phyloP scores from a whole-genome alignment of 371 early-diverging fungal genomes.

The Capillidium rhysosporum region DNA sequence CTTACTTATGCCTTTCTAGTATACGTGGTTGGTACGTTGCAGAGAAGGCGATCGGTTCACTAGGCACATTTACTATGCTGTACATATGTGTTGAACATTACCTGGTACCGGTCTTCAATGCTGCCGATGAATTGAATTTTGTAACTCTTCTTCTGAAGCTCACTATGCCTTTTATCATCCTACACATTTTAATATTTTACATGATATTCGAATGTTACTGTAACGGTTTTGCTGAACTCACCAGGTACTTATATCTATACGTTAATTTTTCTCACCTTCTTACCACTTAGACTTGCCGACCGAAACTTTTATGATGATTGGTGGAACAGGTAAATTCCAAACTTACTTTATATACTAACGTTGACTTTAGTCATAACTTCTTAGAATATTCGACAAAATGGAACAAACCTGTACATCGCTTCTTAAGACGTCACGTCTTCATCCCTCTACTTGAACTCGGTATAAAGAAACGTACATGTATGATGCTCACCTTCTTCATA shows the following conservation, averaged over 20 bases:
- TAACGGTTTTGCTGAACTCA: conserved; percentile 90
- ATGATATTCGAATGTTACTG: conserved; percentile 91
- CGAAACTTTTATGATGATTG: conserved; percentile 94
- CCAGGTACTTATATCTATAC: conserved; percentile 22
- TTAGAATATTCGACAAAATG: conserved; percentile 95
- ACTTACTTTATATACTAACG: too few species aligned
- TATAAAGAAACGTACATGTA: conserved; percentile 49
- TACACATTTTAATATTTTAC: conserved; percentile 78
- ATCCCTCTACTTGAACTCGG: conserved; percentile 52
- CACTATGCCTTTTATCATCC: conserved; percentile 70
- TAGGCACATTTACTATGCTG: conserved; percentile 60
- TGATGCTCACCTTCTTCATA: conserved; percentile 66
- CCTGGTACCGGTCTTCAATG: conserved; percentile 57
- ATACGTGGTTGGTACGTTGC: conserved; percentile 74
- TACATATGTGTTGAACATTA: conserved; percentile 73
- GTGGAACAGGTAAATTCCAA: conserved; percentile 64
- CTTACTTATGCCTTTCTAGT: conserved; percentile 16
- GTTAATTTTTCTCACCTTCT: neutral
- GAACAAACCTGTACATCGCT: conserved; percentile 96
- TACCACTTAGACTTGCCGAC: conserved; percentile 63
- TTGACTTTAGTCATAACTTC: conserved; percentile 34
- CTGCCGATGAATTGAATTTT: conserved; percentile 29
- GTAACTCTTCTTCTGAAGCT: conserved; percentile 21
- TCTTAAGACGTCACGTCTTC: conserved; percentile 86
- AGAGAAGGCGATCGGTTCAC: conserved; percentile 57